Conservation (phyloP, 768 basidiomycete species). For the Phlebiopsis flavidoalba region DNA sequence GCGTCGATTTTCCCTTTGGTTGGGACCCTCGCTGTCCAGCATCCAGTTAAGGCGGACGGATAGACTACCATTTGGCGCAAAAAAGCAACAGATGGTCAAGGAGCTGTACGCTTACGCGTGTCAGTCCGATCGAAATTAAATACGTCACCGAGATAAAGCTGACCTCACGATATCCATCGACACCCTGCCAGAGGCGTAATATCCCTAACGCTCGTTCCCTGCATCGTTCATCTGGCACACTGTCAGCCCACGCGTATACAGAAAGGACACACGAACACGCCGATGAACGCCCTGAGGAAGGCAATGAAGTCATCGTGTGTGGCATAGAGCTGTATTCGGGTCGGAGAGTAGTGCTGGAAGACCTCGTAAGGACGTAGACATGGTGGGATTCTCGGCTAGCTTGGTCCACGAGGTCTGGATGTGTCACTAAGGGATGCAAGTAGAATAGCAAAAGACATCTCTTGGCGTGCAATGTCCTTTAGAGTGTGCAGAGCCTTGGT, state of each 20-base stretch:
- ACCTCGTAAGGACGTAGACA: conserved; percentile 24
- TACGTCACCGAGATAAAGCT: conserved; percentile 6
- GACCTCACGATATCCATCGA: conserved; percentile 73
- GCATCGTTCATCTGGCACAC: conserved; percentile 58
- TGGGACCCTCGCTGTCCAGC: conserved; percentile 58
- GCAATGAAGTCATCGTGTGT: conserved; percentile 57
- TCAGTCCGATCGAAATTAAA: background rate
- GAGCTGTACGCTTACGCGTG: conserved; percentile 39
- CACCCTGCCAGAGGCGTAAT: conserved; percentile 58
- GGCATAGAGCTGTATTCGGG: conserved; percentile 23
- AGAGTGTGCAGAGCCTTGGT: conserved; percentile 42
- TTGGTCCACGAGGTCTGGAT: conserved; percentile 45
- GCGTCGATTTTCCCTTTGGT: conserved; percentile 59
- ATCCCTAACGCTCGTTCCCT: conserved; percentile 61
- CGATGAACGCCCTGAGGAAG: conserved; percentile 63
- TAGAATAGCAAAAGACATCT: conserved; percentile 69
- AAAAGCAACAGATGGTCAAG: conserved; percentile 69
- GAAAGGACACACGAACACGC: conserved; percentile 62
- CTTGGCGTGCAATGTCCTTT: conserved; percentile 57
- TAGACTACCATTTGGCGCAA: conserved; percentile 71
- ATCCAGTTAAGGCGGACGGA: conserved; percentile 69
- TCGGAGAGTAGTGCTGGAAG: conserved; percentile 35
- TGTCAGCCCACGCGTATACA: conserved; percentile 79
- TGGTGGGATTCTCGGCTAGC: conserved; percentile 36
- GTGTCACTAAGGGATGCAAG: conserved; percentile 60